These are phyloP conservation scores for Hypoxylon crocopeplum DNA, from an alignment of 495 filamentous ascomycete species.

Conservation along the genomic window DNA sequence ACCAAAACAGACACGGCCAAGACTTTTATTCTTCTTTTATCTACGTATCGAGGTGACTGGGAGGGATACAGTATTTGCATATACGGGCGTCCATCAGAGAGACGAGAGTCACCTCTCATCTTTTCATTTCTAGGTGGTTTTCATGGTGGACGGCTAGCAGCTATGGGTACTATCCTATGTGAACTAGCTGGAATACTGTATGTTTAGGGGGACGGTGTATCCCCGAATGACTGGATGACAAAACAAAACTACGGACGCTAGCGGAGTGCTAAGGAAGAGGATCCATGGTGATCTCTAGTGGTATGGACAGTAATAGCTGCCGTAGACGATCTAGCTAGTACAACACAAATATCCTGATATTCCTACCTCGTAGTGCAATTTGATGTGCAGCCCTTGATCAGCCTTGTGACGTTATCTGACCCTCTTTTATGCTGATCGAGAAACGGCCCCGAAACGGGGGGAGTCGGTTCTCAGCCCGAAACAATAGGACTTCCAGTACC, in stretches of 20 bases:
- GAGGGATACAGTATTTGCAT: slow-evolving; percentile 36
- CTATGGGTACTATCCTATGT: slow-evolving; percentile 14
- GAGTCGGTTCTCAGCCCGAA: slow-evolving; percentile 15
- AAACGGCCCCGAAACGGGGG: slow-evolving; percentile 12
- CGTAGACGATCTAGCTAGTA: slow-evolving; percentile 27
- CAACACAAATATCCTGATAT: slow-evolving; percentile 13
- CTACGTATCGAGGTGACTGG: slow-evolving; percentile 25
- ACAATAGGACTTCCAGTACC: background rate
- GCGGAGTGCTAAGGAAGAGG: background rate
- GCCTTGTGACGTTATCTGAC: background rate
- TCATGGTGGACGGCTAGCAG: slow-evolving; percentile 11
- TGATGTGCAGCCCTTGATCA: background rate
- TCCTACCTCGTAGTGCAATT: background rate
- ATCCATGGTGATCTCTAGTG: slow-evolving; percentile 4
- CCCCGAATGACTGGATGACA: slow-evolving; percentile 33
- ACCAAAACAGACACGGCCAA: slow-evolving; percentile 33
- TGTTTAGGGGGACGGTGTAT: slow-evolving; percentile 7
- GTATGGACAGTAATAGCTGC: slow-evolving; percentile 20
- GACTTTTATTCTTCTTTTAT: slow-evolving; percentile 20
- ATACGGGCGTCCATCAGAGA: slow-evolving; percentile 42
- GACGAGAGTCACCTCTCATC: slow-evolving; percentile 28
- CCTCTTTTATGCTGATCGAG: background rate
- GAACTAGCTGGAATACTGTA: slow-evolving; percentile 25
- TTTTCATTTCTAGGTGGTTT: slow-evolving; percentile 30
- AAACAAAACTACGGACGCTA: slow-evolving; percentile 8